Percentiles rank a stretch among this genome's conserved stretches.
phyloP scores from a whole-genome alignment of 1,139 yeast species.

The Candida sp. region DNA sequence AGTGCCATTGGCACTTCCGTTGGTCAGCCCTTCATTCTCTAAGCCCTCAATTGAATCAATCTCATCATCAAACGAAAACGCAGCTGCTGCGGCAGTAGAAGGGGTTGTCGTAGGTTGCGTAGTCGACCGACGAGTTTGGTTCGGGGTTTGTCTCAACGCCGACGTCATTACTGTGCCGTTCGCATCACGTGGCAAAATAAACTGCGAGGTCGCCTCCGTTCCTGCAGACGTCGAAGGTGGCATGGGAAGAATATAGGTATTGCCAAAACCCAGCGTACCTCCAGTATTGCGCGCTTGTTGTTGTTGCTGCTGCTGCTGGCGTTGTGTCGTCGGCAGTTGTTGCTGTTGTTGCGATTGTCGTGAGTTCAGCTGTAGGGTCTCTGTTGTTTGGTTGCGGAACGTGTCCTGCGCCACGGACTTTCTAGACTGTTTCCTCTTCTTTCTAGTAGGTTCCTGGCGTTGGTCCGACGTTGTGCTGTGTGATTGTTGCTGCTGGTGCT shows the following conservation, averaged over 20 bases:
- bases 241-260: conserved; percentile 21
- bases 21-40: conserved; percentile 1
- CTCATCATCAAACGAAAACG: conserved; percentile 15
- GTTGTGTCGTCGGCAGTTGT: conserved; percentile 8
- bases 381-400: conserved; percentile 1
- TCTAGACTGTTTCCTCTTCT: conserved; percentile 1
- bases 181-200: conserved; percentile 13
- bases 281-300: conserved; percentile 6
- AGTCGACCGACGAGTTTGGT: conserved; percentile 4
- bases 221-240: conserved; percentile 19
- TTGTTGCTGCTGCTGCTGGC: conserved; percentile 10
- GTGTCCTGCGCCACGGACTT: background rate
- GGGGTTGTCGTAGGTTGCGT: background rate
- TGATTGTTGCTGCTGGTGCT: conserved; percentile 1
- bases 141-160: conserved; percentile 15
- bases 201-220: conserved; percentile 14
- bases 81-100: conserved; percentile 3
- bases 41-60: conserved; percentile 15
- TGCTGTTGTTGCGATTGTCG: conserved; percentile 2
- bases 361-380: conserved; percentile 7
- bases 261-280: conserved; percentile 1
- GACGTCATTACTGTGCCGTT: conserved; percentile 14
- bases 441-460: conserved; percentile 4
- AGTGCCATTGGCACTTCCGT: background rate
- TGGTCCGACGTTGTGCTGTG: conserved; percentile 3